Base-by-base conservation (phyloP, 2,329 filamentous ascomycete genomes). In the Plenodomus tracheiphilus region DNA sequence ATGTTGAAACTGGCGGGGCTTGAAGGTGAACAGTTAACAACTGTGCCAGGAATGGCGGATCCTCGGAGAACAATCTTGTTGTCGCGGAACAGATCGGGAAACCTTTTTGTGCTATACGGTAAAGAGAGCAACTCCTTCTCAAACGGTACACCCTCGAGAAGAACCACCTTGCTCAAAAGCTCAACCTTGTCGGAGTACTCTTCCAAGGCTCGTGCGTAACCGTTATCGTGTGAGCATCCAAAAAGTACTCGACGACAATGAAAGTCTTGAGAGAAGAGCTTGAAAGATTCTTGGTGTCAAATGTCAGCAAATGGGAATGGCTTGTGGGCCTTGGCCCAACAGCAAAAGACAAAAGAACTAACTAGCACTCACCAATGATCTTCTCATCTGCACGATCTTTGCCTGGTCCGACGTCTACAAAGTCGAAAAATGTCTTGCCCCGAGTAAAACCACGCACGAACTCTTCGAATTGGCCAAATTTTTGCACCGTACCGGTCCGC, bases 161-260 rank as follows among this genome's bases (percentile, higher is more conserved):
- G 69, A 7, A 81, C 80, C 34, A 85, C 75, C 40, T 79, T 77
- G 18, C 73, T 70, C 8, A 74, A 64, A 18, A 77, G 72, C 37
- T 75, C 68, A 16, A 71, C 57, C 45, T 81, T 77, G 48, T 72
- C 69, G 40, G 75, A 64, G 42, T 76, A 75, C 28, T 80, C 74
- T 60, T 82, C 77, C 10, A 86, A 70, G 30, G 80, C 69, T 10
- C 74, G 73, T 19, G 77, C 77, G 64, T 83, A 85, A 18, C 79
- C 75, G 46, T 77, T 78, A 66, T 82, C 80, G 49, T 81, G 79
- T 13, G 80, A 81, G 65, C 82, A 84, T 8, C 82, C 84, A 30
- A 86, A 74, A 41, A 85, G 72, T 43, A 86, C 78, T 47, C 84
- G 81, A 44, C 81, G 81, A 61, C 83, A 86, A 57, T 84, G 82